Evolutionary conservation across 306 rosid species (phyloP).

Genomic region (Quercus variabilis): DNA sequence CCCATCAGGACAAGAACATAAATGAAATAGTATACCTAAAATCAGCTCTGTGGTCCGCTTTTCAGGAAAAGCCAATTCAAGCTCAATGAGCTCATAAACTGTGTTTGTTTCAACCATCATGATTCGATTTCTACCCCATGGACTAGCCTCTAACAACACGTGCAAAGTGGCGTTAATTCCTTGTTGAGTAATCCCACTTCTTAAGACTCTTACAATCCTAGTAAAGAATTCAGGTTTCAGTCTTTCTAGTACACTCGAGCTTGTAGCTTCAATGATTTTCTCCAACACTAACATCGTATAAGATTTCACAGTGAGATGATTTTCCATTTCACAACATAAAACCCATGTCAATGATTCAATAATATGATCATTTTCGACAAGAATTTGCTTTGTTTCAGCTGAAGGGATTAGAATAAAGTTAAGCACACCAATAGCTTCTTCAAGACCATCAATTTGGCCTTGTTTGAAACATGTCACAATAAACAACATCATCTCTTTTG

Average conservation of each 20-base stretch:
- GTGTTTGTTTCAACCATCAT: conserved; percentile 42
- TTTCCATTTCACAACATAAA: conserved; percentile 13
- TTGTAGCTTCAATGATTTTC: conserved; percentile 23
- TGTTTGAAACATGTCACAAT: conserved; percentile 22
- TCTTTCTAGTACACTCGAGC: conserved; percentile 13
- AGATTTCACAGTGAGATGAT: conserved; percentile 26
- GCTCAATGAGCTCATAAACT: conserved; percentile 46
- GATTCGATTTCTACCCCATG: conserved; percentile 37
- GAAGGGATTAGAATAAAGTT: conserved; percentile 34
- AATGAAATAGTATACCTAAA: conserved; percentile 35
- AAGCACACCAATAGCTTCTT: conserved; percentile 48
- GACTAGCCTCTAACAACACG: conserved; percentile 28
- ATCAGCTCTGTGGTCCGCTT: conserved; percentile 45
- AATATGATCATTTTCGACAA: conserved; percentile 25
- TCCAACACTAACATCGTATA: conserved; percentile 37
- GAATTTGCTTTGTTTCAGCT: conserved; percentile 11
- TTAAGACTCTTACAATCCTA: conserved; percentile 20
- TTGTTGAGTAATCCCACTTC: conserved; percentile 33
- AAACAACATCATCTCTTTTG: conserved; percentile 42
- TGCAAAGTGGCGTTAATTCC: conserved; percentile 45
- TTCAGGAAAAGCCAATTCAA: conserved; percentile 32
- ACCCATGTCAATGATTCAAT: conserved; percentile 48
- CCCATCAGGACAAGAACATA: conserved; percentile 65
- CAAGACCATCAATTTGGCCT: conserved; percentile 33
- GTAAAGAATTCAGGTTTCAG: conserved; percentile 41